A percentile compares a stretch with the other conserved stretches of the same genome.
Conservation (phyloP, 1,139 yeast species). For the Petasospora fabianii region DNA sequence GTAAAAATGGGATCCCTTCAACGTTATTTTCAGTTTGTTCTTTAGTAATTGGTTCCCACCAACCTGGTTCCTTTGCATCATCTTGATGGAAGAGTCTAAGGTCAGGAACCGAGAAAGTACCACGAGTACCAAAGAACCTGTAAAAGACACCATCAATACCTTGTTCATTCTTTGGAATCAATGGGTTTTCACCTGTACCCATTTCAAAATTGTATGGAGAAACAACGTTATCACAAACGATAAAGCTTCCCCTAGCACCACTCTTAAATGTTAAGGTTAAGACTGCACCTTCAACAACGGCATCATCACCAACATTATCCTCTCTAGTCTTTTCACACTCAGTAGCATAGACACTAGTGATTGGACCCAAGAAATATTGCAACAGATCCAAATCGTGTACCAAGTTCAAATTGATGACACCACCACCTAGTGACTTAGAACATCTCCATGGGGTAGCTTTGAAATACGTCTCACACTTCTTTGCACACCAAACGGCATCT, state of each 20-base stretch:
- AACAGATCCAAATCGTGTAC: constrained; percentile 18
- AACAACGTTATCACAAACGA: constrained; percentile 20
- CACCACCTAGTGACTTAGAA: constrained; percentile 18
- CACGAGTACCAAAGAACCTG: constrained; percentile 20
- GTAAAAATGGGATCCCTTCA: constrained; percentile 16
- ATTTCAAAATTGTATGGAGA: constrained; percentile 22
- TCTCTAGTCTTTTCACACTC: constrained; percentile 17
- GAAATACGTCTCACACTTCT: constrained; percentile 18
- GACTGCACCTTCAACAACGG: constrained; percentile 20
- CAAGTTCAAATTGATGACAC: constrained; percentile 19
- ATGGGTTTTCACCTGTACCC: constrained; percentile 23
- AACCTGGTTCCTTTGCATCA: constrained; percentile 11
- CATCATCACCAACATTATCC: constrained; percentile 16
- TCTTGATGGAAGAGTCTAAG: constrained; percentile 19
- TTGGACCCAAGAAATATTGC: constrained; percentile 18
- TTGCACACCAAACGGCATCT: constrained; percentile 20
- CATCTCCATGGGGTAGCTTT: constrained; percentile 17
- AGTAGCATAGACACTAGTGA: constrained; percentile 14
- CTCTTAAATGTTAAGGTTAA: constrained; percentile 13
- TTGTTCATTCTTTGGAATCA: constrained; percentile 13
- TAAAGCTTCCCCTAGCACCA: constrained; percentile 19
- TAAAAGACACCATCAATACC: constrained; percentile 19
- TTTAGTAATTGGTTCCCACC: constrained; percentile 18
- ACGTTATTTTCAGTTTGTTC: constrained; percentile 9
- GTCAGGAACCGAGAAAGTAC: constrained; percentile 18